Percentiles rank a stretch among this genome's conserved stretches.
phyloP scores from a whole-genome alignment of 306 rosid genomes.

The Cicer chorassanicum region DNA sequence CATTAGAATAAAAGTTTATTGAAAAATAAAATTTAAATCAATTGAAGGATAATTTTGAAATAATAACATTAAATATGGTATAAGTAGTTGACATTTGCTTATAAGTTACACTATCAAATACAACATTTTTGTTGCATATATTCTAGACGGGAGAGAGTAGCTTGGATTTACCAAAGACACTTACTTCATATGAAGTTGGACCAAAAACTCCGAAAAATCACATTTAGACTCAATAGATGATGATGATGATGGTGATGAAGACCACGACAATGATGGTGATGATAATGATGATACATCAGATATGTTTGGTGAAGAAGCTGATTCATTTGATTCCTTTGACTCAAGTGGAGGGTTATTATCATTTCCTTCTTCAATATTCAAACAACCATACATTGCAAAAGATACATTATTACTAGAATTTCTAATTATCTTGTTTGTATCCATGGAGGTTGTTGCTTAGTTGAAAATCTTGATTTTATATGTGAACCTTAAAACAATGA shows the following conservation, averaged over 20 bases:
- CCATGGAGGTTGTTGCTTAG: constrained; percentile 3
- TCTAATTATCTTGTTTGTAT: constrained; percentile 4
- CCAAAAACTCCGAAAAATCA: constrained; percentile 37
- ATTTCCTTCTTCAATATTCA: constrained; percentile 21
- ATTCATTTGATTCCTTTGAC: constrained; percentile 34
- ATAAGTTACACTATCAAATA: no score
- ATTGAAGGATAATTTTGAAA: no score
- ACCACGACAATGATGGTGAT: background rate
- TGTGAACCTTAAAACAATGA: background rate
- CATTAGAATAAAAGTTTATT: no score
- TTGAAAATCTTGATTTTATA: background rate
- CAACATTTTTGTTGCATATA: no score
- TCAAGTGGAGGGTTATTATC: constrained; percentile 9
- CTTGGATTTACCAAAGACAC: background rate
- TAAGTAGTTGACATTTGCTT: no score
- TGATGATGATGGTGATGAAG: background rate
- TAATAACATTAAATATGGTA: no score
- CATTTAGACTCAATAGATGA: constrained; percentile 11
- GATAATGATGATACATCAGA: constrained; percentile 27
- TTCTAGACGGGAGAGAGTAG: background rate
- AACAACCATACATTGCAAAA: constrained; percentile 7
- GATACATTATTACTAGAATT: constrained; percentile 20
- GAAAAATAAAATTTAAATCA: no score
- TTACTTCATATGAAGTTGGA: constrained; percentile 41
- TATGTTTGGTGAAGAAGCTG: constrained; percentile 36